These are phyloP conservation scores for Aspergillus piperis DNA, from an alignment of 2,329 filamentous ascomycete genomes.

Conservation along the genomic window DNA sequence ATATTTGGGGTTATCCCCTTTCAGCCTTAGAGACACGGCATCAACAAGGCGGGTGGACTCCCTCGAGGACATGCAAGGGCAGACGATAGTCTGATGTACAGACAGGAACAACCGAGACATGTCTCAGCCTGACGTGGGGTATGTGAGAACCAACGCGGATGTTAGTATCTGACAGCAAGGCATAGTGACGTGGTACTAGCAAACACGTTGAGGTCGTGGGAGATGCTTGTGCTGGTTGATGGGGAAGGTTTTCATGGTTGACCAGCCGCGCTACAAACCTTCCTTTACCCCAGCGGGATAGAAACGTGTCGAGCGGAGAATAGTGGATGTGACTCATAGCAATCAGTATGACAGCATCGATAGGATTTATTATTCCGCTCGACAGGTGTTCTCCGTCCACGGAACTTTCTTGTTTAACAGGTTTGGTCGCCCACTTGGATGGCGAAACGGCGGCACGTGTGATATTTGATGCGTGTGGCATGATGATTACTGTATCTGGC, in stretches of 20 bases:
- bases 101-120: background rate
- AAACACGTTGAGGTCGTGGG: background rate
- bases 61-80: background rate
- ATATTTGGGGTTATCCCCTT: background rate
- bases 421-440: background rate
- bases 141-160: background rate
- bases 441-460: background rate
- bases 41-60: background rate
- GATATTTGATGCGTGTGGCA: background rate
- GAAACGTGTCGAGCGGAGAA: background rate
- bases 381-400: too few species aligned
- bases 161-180: background rate
- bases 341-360: background rate
- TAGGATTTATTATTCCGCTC: background rate
- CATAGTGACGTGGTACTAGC: background rate
- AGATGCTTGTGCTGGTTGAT: background rate
- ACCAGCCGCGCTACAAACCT: background rate
- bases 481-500: background rate
- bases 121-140: background rate
- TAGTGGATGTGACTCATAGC: background rate
- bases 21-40: background rate
- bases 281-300: background rate
- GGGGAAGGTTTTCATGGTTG: conserved; percentile 1
- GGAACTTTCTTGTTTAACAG: background rate
- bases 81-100: background rate